phyloP scores from a whole-genome alignment of 1,284 basidiomycete species.

The Lignosus rhinocerotis region DNA sequence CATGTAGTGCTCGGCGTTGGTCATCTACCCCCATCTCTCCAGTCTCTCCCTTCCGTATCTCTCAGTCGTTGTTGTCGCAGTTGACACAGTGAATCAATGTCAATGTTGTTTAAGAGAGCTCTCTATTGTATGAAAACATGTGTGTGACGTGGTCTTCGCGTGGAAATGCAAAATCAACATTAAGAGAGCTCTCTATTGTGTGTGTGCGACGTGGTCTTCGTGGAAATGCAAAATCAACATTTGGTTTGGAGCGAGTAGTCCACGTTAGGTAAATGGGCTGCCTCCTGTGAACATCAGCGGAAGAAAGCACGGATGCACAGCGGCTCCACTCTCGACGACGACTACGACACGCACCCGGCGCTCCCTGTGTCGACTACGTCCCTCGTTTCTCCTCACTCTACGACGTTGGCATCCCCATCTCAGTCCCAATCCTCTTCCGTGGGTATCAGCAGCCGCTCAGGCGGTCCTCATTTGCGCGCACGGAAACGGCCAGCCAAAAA shows the following conservation, averaged over 20 bases:
- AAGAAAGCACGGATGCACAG: slow-evolving; percentile 5
- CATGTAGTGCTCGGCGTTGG: slow-evolving; percentile 17
- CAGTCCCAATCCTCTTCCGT: slow-evolving; percentile 2
- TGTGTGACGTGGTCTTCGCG: neutral
- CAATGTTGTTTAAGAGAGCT: neutral
- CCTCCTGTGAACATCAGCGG: neutral
- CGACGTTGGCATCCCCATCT: slow-evolving; percentile 7
- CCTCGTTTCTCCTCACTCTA: slow-evolving; percentile 1
- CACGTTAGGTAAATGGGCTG: neutral
- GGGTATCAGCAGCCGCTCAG: slow-evolving; percentile 5
- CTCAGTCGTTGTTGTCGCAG: neutral
- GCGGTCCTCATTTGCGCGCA: neutral
- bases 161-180: neutral
- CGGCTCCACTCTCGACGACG: slow-evolving; percentile 9
- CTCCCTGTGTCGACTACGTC: neutral
- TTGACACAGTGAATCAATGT: neutral
- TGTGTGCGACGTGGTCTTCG: neutral
- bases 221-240: neutral
- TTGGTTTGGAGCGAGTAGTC: neutral
- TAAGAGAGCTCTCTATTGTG: neutral
- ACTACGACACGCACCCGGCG: slow-evolving; percentile 9
- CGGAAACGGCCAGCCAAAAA: slow-evolving; percentile 12
- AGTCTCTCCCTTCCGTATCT: neutral
- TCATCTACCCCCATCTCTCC: slow-evolving; percentile 1
- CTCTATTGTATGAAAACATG: neutral